phyloP scores from a whole-genome alignment of 495 filamentous ascomycete genomes.

The Neurospora sp. region DNA sequence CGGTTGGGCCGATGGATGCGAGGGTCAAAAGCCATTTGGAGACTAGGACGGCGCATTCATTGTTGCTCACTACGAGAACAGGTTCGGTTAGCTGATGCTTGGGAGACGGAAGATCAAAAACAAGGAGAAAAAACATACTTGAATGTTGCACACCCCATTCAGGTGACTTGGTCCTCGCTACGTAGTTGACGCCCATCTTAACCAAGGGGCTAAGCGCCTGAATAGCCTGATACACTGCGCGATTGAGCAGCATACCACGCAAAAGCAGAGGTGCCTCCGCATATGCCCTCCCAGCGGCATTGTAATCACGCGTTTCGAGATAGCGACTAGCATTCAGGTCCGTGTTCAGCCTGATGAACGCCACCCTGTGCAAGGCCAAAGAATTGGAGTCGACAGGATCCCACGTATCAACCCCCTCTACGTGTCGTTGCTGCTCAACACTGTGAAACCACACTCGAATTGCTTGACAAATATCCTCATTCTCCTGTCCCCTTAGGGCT shows the following conservation, averaged over 20 bases:
- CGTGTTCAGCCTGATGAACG: conserved; percentile 59
- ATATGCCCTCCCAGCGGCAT: conserved; percentile 48
- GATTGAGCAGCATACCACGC: conserved; percentile 45
- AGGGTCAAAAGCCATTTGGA: conserved; percentile 42
- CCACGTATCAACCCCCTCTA: conserved; percentile 27
- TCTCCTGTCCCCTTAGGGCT: conserved; percentile 42
- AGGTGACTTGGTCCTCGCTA: conserved; percentile 57
- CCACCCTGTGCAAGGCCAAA: conserved; percentile 52
- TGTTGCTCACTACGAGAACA: conserved; percentile 42
- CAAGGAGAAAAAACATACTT: conserved; percentile 22
- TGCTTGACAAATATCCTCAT: conserved; percentile 47
- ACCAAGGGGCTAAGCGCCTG: conserved; percentile 59
- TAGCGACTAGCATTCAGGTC: conserved; percentile 52
- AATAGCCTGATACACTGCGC: conserved; percentile 57
- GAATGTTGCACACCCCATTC: conserved; percentile 68
- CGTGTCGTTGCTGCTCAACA: conserved; percentile 46
- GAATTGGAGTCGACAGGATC: conserved; percentile 60
- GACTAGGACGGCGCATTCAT: conserved; percentile 61
- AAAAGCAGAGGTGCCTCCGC: conserved; percentile 47
- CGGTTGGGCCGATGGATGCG: conserved; percentile 31
- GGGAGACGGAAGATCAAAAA: neutral
- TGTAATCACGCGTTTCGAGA: conserved; percentile 52
- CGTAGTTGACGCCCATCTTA: conserved; percentile 57
- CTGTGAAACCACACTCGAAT: conserved; percentile 52
- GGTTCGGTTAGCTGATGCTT: neutral